Evolutionary conservation across 805 yeast species (phyloP).

Genomic region (Pichia rugopelliculosa): DNA sequence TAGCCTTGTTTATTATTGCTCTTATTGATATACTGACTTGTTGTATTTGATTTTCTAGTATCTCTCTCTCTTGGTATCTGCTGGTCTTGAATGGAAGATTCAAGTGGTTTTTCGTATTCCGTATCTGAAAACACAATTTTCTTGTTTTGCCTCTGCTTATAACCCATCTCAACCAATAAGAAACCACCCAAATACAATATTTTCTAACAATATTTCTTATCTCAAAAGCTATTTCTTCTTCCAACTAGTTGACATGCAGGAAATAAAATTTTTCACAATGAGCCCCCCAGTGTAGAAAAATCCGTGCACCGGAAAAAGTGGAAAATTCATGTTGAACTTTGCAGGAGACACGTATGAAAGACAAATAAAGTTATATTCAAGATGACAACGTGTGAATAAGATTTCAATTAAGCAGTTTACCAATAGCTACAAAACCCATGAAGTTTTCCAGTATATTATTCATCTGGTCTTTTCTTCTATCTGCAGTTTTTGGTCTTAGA

Average conservation of each 20-base stretch:
- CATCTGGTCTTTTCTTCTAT: neutral
- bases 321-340: neutral
- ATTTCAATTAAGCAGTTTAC: neutral
- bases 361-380: neutral
- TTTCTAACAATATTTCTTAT: neutral
- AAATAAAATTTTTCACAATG: neutral
- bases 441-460: neutral
- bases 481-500: neutral
- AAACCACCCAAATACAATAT: neutral
- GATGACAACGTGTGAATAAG: neutral
- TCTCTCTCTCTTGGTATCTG: neutral
- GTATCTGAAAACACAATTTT: constrained; percentile 21
- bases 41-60: neutral
- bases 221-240: neutral
- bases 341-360: neutral
- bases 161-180: neutral
- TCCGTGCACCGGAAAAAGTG: neutral
- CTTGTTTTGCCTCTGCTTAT: constrained; percentile 19
- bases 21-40: neutral
- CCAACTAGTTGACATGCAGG: neutral
- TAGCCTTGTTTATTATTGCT: neutral
- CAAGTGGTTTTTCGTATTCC: neutral
- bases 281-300: neutral
- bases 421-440: neutral
- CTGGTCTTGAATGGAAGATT: neutral